Evolutionary conservation across 2,329 filamentous ascomycete species (phyloP), one percentile per base, ranked within the genome.

Genomic region (Ophidiomyces ophidiicola): DNA sequence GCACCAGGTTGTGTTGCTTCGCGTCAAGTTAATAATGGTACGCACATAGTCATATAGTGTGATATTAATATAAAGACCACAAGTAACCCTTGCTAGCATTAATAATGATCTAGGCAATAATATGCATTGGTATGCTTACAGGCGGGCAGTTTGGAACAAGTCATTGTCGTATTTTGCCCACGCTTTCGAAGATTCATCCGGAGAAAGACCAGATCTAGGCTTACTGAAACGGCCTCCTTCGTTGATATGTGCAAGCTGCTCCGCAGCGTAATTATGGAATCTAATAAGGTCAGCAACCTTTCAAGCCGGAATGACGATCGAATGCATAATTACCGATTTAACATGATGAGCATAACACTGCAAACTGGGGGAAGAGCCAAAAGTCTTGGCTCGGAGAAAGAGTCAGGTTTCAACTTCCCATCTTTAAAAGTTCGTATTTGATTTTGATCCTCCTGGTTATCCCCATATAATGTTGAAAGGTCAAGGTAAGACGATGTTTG

Each of bases 251-350:
- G 50, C 45, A n/a, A 63, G 48, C 24, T 53, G 51, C 15, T 57
- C 55, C 1, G 56, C 60, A 18, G 57, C 55, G 34, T 60, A 62
- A 41, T 63, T 62, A 42, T 63, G 60, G 42, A 58, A 62, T 14
- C 46, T 48, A 23, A 17, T 14, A 37, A 19, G 24, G 21, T 34
- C 11, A 38, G 18, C 14, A 7, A 11, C 2, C 25, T 7, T 7
- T 23, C 21, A 24, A 5, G 23, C 59, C 24, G 69, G n/a, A 19
- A 18, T 4, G 10, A n/a, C 15, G 86, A 58, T 74, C 70, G 0
- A 75, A 80, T 0, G 81, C 81, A 61, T 86, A 80, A 68, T 67
- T 39, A 67, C 23, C 60, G 49, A 35, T 54, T 61, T 38, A 58
- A 59, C 49, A 59, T 56, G 12, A 63, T 38, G 1, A 62, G 52